phyloP scores from a whole-genome alignment of 306 rosid genomes.

The Phaseolus lunatus region DNA sequence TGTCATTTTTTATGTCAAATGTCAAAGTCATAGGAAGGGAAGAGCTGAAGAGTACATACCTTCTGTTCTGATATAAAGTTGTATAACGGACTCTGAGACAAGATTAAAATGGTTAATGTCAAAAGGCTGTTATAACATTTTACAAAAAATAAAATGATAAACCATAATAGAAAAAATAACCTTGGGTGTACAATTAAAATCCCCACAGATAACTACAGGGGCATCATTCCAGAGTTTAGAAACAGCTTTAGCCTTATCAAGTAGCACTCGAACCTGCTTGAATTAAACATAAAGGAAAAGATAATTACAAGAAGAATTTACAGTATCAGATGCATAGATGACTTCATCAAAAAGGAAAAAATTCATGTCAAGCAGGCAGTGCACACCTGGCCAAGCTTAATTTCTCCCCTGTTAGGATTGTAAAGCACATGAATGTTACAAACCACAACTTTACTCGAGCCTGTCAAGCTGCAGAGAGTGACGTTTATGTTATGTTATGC shows the following conservation, averaged over 20 bases:
- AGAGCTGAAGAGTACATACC: conserved; percentile 55
- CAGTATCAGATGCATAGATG: conserved; percentile 5
- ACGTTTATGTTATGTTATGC: conserved; percentile 44
- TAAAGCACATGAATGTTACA: conserved; percentile 92
- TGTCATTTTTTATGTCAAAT: conserved; percentile 38
- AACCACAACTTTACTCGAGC: conserved; percentile 69
- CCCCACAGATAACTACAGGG: conserved; percentile 91
- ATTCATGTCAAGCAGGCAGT: conserved; percentile 34
- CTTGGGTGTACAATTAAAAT: conserved; percentile 97
- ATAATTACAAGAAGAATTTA: conserved; percentile 38
- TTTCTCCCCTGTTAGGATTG: conserved; percentile 93
- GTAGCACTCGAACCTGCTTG: conserved; percentile 83
- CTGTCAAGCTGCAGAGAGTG: conserved; percentile 62
- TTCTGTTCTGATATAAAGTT: conserved; percentile 82
- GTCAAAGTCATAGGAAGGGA: conserved; percentile 36
- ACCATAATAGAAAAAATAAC: conserved; percentile 51
- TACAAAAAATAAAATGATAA: conserved; percentile 34
- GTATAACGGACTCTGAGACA: conserved; percentile 85
- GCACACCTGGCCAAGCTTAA: conserved; percentile 96
- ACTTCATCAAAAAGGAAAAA: conserved; percentile 10
- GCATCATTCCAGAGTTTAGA: conserved; percentile 85
- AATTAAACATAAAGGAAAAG: conserved; percentile 39
- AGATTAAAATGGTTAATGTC: conserved; percentile 37
- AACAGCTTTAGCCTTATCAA: conserved; percentile 76
- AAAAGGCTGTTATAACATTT: conserved; percentile 24